Conservation (phyloP, 2,329 filamentous ascomycete species). For the Talaromyces sp. region DNA sequence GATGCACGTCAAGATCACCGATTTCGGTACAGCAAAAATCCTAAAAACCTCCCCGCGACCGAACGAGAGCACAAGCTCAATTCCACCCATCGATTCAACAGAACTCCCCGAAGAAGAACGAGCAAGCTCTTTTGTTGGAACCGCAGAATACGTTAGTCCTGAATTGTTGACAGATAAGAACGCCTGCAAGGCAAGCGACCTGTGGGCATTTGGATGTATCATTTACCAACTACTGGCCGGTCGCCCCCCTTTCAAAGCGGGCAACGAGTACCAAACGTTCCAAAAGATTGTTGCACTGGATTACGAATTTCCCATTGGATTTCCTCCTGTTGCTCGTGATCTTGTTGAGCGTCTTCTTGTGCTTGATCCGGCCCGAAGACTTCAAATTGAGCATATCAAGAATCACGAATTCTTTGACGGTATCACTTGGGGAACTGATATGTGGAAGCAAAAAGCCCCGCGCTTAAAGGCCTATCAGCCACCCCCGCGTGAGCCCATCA, state of each 20-base stretch:
- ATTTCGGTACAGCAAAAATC: slow-evolving; percentile 98
- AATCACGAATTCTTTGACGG: slow-evolving; percentile 95
- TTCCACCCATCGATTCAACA: slow-evolving; percentile 51
- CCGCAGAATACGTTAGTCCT: slow-evolving; percentile 96
- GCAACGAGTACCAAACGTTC: slow-evolving; percentile 94
- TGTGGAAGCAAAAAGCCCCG: slow-evolving; percentile 91
- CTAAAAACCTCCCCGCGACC: slow-evolving; percentile 60
- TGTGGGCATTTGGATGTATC: slow-evolving; percentile 99
- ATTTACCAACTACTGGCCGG: slow-evolving; percentile 95
- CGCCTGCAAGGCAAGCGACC: slow-evolving; percentile 93
- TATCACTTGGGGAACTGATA: slow-evolving; percentile 74
- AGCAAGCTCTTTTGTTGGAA: slow-evolving; percentile 94
- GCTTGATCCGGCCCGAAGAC: slow-evolving; percentile 77
- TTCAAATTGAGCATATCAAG: slow-evolving; percentile 95
- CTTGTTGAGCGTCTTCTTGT: slow-evolving; percentile 89
- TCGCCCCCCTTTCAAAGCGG: slow-evolving; percentile 94
- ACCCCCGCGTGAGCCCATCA: slow-evolving; percentile 75
- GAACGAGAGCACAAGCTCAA: slow-evolving; percentile 49
- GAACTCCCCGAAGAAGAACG: slow-evolving; percentile 67
- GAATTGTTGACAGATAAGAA: slow-evolving; percentile 96
- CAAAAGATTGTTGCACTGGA: slow-evolving; percentile 96
- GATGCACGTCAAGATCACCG: slow-evolving; percentile 98
- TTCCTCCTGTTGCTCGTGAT: slow-evolving; percentile 82
- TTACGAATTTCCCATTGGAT: slow-evolving; percentile 88
- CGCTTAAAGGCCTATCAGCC: slow-evolving; percentile 82